These are phyloP conservation scores for Hericium alpestre DNA, from an alignment of 768 basidiomycete genomes.

Conservation along the genomic window DNA sequence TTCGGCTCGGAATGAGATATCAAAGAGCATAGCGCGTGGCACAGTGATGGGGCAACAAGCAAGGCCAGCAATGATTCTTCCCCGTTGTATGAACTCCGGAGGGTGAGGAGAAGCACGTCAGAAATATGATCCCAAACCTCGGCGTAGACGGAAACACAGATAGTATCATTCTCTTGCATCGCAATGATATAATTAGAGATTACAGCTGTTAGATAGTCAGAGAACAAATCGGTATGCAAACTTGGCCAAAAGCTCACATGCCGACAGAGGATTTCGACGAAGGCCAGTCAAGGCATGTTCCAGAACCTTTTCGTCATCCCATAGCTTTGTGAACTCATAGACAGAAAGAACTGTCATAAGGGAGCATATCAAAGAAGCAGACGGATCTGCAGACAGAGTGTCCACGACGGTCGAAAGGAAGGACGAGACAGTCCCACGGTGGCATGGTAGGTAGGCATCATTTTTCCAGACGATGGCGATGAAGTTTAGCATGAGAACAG, in stretches of 20 bases:
- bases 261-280: conserved; percentile 25
- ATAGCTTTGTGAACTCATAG: conserved; percentile 5
- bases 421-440: not conserved
- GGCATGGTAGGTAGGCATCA: not conserved
- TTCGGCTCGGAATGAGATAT: conserved; percentile 8
- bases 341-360: conserved; percentile 21
- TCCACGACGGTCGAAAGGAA: not conserved
- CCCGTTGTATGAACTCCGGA: conserved; percentile 32
- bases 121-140: conserved; percentile 49
- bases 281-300: conserved; percentile 19
- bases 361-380: conserved; percentile 20
- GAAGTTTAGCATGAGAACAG: not conserved
- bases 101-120: conserved; percentile 36
- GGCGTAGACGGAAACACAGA: conserved; percentile 29
- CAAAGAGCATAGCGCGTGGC: conserved; percentile 34
- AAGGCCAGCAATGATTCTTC: conserved; percentile 43
- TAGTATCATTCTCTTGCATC: conserved; percentile 9
- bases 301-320: conserved; percentile 29
- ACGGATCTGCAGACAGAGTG: not conserved
- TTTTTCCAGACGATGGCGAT: not conserved
- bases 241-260: conserved; percentile 26
- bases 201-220: conserved; percentile 6
- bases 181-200: conserved; percentile 25
- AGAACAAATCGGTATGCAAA: not conserved
- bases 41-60: conserved; percentile 39